These are phyloP conservation scores for Zymoseptoria tritici DNA, from an alignment of 2,329 filamentous ascomycete genomes.

Conservation along the genomic window DNA sequence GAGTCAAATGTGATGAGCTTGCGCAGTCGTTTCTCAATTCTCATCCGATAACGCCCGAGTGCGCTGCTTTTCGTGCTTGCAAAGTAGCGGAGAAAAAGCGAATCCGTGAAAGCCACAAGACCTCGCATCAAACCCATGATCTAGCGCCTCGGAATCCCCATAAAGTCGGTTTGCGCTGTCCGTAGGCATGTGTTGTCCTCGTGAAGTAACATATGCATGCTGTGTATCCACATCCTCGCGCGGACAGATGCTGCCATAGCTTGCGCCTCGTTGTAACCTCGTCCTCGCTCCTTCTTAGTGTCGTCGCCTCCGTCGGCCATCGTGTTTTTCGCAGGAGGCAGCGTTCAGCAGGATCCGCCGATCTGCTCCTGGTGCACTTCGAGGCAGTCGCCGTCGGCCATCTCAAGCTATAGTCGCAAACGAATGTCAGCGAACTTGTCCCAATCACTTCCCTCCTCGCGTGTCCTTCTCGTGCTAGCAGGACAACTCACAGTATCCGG, in stretches of 20 bases:
- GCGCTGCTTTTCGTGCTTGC: neutral
- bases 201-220: neutral
- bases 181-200: neutral
- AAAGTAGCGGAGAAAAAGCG: neutral
- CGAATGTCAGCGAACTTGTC: slow-evolving; percentile 4
- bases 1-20: neutral
- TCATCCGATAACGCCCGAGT: neutral
- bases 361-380: slow-evolving; percentile 99
- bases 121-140: neutral
- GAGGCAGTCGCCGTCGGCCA: slow-evolving; percentile 90
- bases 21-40: neutral
- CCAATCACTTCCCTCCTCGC: neutral
- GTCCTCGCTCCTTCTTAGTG: neutral
- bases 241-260: neutral
- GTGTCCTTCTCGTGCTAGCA: too few species aligned
- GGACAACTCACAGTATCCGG: slow-evolving; percentile 63
- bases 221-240: neutral
- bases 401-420: slow-evolving; percentile 64
- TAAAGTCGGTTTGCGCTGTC: neutral
- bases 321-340: neutral
- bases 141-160: neutral
- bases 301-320: neutral
- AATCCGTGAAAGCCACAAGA: neutral
- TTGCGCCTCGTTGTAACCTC: neutral
- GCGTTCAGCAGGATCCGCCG: slow-evolving; percentile 52